Percentiles rank a stretch among this genome's conserved stretches.
phyloP scores from a whole-genome alignment of 73 alveolate species.

The Blepharisma japonicum region DNA sequence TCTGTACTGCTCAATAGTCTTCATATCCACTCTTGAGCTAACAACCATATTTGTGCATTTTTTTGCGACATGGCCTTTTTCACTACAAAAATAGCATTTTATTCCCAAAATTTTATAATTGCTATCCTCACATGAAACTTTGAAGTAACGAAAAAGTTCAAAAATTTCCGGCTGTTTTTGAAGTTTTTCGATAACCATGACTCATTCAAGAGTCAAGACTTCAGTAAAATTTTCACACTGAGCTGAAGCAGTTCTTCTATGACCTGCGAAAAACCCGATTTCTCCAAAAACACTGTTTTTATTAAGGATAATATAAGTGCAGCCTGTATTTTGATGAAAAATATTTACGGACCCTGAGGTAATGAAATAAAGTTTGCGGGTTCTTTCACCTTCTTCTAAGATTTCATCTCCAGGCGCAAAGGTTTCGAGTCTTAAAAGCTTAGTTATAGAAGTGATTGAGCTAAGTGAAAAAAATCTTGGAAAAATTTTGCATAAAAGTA shows the following conservation, averaged over 20 bases:
- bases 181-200: background rate
- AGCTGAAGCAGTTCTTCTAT: slow-evolving; percentile 19
- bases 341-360: background rate
- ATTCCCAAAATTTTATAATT: background rate
- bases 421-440: background rate
- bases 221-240: background rate
- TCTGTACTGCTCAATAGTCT: too few relatives aligned
- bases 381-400: slow-evolving; percentile 2
- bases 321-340: background rate
- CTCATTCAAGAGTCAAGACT: background rate
- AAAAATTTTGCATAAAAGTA: background rate
- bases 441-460: background rate
- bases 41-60: slow-evolving; percentile 6
- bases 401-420: background rate
- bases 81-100: background rate
- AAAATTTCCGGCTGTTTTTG: slow-evolving; percentile 26
- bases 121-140: background rate
- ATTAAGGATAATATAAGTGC: background rate
- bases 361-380: background rate
- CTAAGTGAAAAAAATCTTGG: background rate
- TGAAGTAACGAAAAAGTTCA: background rate
- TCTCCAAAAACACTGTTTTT: slow-evolving; percentile 3
- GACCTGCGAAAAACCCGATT: slow-evolving; percentile 14
- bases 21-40: background rate
- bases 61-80: slow-evolving; percentile 25